Base-by-base conservation (phyloP, 2,329 filamentous ascomycete genomes). In the Colletotrichum neosansevieriae region DNA sequence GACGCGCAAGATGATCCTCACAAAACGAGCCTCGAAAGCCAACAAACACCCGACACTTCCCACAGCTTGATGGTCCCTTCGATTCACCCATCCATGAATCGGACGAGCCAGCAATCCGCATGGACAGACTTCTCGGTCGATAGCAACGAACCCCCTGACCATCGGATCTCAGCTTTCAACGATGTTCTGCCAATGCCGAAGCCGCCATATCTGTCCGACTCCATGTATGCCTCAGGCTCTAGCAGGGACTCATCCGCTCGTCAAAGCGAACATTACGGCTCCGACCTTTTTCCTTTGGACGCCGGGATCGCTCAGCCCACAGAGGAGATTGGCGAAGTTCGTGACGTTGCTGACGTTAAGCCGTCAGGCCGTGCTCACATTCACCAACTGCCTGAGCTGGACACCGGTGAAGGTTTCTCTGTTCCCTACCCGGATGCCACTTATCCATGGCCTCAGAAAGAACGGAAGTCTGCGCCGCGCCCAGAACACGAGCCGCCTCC, bases 81-180 rank as follows among this genome's bases (percentile, higher is more conserved):
- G 57, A 75, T 81, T 71, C 73, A 81, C 57, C 74, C 81, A 58
- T 76, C 82, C 47, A 76, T 79, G 67, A 80, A 88, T 67, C 81
- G 86, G 42, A 76, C 79, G 19, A 89, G 87, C 70, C 85, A 87
- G 56, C 83, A 85, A 61, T 88, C 87, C 2, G 79, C 82, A n/a
- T 89, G 87, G 87, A 89, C 87, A 29, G 87, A 89, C 73, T 84
- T 86, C 68, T 88, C 87, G 0, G 78, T 89, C 10, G 85, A 86
- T 15, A 88, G 85, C 66, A 81, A 79, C 19, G 84, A 86, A 34
- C 78, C 78, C 42, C 79, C 77, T 6, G 76, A 78, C 15, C 76
- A 75, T 58, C 72, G 58, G 19, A 51, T 54, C 3, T 69, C 68
- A 12, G 36, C 50, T 17, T 56, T 64, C 13, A 53, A 71, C 40